phyloP scores from a whole-genome alignment of 106 monocot species.

The Ottelia alismoides region DNA sequence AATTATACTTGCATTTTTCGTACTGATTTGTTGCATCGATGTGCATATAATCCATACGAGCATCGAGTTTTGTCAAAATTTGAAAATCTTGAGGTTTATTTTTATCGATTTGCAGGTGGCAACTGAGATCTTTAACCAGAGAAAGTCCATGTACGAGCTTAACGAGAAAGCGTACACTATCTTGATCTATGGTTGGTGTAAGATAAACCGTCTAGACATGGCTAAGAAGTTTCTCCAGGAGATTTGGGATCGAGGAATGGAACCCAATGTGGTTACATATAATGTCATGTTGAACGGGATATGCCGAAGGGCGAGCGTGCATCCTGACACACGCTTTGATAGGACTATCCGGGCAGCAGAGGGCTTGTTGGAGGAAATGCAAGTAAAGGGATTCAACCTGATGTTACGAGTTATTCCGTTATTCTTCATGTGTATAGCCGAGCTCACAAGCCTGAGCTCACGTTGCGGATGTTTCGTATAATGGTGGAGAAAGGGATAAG shows the following conservation, averaged over 20 bases:
- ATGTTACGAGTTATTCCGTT: constrained; percentile 81
- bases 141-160: constrained; percentile 46
- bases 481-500: constrained; percentile 79
- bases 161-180: constrained; percentile 77
- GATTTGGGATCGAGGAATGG: constrained; percentile 51
- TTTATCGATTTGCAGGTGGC: constrained; percentile 52
- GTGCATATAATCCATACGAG: too few species aligned
- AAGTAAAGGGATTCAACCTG: constrained; percentile 69
- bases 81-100: not conserved
- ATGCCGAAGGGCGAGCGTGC: constrained; percentile 71
- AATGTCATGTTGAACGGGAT: constrained; percentile 82
- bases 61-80: too few species aligned
- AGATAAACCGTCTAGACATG: constrained; percentile 50
- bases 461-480: constrained; percentile 30
- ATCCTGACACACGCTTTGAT: constrained; percentile 66
- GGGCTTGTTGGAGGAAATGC: constrained; percentile 60
- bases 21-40: too few species aligned
- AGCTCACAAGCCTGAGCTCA: constrained; percentile 79
- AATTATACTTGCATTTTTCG: too few species aligned
- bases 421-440: constrained; percentile 88
- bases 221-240: constrained; percentile 65
- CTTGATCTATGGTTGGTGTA: constrained; percentile 94
- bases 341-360: constrained; percentile 53
- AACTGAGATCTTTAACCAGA: constrained; percentile 85
- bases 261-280: constrained; percentile 84